Conservation (phyloP, 352 stramenopile genomes). For the Pythium phragmitis region DNA sequence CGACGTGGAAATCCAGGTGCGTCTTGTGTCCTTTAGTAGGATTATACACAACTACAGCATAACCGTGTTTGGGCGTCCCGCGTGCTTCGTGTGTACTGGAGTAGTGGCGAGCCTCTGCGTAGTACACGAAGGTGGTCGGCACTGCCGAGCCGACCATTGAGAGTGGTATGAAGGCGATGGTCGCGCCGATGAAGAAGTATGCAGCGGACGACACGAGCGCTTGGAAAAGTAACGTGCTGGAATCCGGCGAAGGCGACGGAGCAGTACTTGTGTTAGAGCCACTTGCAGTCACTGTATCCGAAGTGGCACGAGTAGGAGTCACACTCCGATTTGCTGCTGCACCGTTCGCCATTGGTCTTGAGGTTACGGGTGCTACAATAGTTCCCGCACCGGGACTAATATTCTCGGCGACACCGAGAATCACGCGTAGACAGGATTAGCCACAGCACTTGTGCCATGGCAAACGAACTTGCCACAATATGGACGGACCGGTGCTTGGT, state of each 20-base stretch:
- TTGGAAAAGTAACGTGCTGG: slow-evolving; percentile 19
- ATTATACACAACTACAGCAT: neutral
- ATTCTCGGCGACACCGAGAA: slow-evolving; percentile 84
- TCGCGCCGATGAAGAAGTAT: slow-evolving; percentile 88
- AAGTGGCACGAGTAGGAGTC: slow-evolving; percentile 36
- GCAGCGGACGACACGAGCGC: slow-evolving; percentile 71
- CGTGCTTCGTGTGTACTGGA: neutral
- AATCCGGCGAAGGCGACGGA: slow-evolving; percentile 25
- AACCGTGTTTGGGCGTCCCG: too few relatives aligned
- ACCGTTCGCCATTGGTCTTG: slow-evolving; percentile 17
- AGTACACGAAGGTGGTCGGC: slow-evolving; percentile 96
- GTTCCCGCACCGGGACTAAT: slow-evolving; percentile 30
- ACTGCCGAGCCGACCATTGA: slow-evolving; percentile 92
- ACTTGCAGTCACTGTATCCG: neutral
- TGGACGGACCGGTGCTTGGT: neutral
- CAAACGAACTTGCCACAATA: slow-evolving; percentile 36
- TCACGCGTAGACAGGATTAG: slow-evolving; percentile 77
- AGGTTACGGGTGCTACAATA: neutral
- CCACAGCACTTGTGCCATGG: slow-evolving; percentile 89
- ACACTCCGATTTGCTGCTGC: slow-evolving; percentile 33
- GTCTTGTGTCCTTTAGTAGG: neutral
- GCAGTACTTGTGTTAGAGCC: slow-evolving; percentile 11
- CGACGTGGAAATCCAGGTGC: neutral
- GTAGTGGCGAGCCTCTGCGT: slow-evolving; percentile 68
- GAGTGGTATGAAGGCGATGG: slow-evolving; percentile 86